phyloP scores from a whole-genome alignment of 441 rosid species.

The Sinapis alba region DNA sequence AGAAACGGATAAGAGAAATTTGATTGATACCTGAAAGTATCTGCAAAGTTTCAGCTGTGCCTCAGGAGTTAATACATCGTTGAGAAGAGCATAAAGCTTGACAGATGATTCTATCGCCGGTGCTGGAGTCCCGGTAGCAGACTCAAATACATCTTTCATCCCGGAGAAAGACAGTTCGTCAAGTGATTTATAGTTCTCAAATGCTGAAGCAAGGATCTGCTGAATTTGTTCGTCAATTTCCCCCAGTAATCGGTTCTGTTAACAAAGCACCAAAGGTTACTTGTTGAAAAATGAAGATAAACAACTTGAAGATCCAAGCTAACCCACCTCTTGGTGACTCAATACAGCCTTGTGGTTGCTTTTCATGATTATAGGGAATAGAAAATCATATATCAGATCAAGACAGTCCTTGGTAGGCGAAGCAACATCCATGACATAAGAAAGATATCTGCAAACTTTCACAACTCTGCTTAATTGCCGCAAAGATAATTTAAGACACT shows the following conservation, averaged over 20 bases:
- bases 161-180: conserved; percentile 76
- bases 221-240: conserved; percentile 87
- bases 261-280: conserved; percentile 30
- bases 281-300: conserved; percentile 12
- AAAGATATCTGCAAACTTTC: conserved; percentile 66
- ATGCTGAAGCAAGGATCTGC: conserved; percentile 65
- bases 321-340: conserved; percentile 95
- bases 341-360: conserved; percentile 64
- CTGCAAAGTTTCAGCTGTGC: conserved; percentile 76
- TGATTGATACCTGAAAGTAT: conserved; percentile 78
- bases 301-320: background rate
- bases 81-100: conserved; percentile 76
- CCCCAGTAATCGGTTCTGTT: conserved; percentile 88
- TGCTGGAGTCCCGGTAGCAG: conserved; percentile 77
- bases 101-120: conserved; percentile 85
- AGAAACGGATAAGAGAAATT: conserved; percentile 1
- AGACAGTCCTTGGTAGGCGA: conserved; percentile 93
- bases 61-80: conserved; percentile 82
- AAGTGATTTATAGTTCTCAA: conserved; percentile 89
- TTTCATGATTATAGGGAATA: conserved; percentile 75
- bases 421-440: conserved; percentile 96
- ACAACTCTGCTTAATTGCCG: conserved; percentile 22
- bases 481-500: conserved; percentile 1
- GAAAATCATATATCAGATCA: conserved; percentile 63
- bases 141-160: conserved; percentile 65